Base-by-base conservation (phyloP, 305 asterid species). In the Caryopteris hybrid region DNA sequence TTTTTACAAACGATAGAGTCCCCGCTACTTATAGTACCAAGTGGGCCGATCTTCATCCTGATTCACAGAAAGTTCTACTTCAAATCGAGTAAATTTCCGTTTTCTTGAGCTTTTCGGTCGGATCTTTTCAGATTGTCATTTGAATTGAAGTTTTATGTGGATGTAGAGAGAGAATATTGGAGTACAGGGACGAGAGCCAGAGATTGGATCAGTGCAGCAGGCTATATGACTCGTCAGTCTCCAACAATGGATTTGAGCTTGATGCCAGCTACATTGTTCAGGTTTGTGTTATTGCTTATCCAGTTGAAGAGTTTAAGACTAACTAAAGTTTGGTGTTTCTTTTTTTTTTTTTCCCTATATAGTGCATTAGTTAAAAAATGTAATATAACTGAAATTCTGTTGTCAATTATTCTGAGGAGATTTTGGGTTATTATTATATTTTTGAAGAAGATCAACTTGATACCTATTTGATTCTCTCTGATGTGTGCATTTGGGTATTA, bases 1-100 rank as follows among this genome's bases (percentile, higher is more conserved):
- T 95, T 22, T 80, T 91, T 38, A 91, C 98, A 6, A 88, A 80
- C 57, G 98, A 89, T 41, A 95, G 85, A 76, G 83, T 90, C 43
- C 97, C 99, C 36, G 98, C 97, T 29, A 85, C 85, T 76, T 95
- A 95, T 48, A 72, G 92, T 68, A 87, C 98, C 64, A 95, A 91
- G 83, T 89, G 98, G 99, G 86, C 90, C 0, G 99, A 91, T 75
- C 93, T 95, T 48, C 98, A 95, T 70, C 97, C 96, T 1, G 98
- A 91, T 74, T 95, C 99, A 11, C 96, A 86, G 56, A 95, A 95
- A 71, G 66, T 86, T 27, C 90, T 95, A 20, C 91, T 84, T 55
- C 95, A 86, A 75, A 89, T 95, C 43, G 98, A 95, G 98, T 95
- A 69, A 29, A 59, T 85, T 52, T n/a, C 69, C 14, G 45, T 59